Evolutionary conservation across 2,329 filamentous ascomycete genomes (phyloP).

Genomic region (Didymella pinodella): DNA sequence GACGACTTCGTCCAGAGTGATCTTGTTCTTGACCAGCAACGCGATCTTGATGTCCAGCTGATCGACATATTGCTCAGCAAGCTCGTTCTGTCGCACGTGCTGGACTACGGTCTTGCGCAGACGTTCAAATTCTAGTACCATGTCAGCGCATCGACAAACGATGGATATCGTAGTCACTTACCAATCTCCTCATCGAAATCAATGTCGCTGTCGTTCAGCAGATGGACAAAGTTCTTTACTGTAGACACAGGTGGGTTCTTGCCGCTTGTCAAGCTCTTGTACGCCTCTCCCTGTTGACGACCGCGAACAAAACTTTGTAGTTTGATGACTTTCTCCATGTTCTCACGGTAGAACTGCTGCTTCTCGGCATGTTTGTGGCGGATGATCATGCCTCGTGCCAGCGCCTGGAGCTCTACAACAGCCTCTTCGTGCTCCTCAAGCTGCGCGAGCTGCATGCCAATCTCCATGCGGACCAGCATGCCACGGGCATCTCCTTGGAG

Average conservation of each 20-base stretch:
- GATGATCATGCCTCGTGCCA: slow-evolving; percentile 75
- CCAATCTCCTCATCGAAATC: slow-evolving; percentile 96
- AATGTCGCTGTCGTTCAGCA: slow-evolving; percentile 97
- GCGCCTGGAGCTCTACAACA: slow-evolving; percentile 77
- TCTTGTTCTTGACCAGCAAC: slow-evolving; percentile 98
- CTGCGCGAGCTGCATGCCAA: slow-evolving; percentile 77
- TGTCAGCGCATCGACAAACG: slow-evolving; percentile 26
- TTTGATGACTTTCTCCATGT: slow-evolving; percentile 99
- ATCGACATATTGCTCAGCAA: slow-evolving; percentile 96
- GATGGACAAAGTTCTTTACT: slow-evolving; percentile 96
- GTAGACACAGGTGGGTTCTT: slow-evolving; percentile 97
- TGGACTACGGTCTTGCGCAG: slow-evolving; percentile 96
- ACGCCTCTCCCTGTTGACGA: slow-evolving; percentile 95
- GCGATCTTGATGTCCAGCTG: slow-evolving; percentile 99
- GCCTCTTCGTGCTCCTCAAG: slow-evolving; percentile 84
- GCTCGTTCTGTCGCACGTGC: slow-evolving; percentile 95
- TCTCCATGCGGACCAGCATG: slow-evolving; percentile 76
- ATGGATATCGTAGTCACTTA: slow-evolving; percentile 30
- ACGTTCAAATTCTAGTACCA: slow-evolving; percentile 78
- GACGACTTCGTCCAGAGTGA: slow-evolving; percentile 96
- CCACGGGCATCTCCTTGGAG: slow-evolving; percentile 81
- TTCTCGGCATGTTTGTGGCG: slow-evolving; percentile 82
- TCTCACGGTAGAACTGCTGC: slow-evolving; percentile 87
- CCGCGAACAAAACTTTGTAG: slow-evolving; percentile 96
- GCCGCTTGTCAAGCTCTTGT: slow-evolving; percentile 94